These are phyloP conservation scores for Phytophthora boehmeriae DNA, from an alignment of 352 stramenopile genomes.

Conservation along the genomic window DNA sequence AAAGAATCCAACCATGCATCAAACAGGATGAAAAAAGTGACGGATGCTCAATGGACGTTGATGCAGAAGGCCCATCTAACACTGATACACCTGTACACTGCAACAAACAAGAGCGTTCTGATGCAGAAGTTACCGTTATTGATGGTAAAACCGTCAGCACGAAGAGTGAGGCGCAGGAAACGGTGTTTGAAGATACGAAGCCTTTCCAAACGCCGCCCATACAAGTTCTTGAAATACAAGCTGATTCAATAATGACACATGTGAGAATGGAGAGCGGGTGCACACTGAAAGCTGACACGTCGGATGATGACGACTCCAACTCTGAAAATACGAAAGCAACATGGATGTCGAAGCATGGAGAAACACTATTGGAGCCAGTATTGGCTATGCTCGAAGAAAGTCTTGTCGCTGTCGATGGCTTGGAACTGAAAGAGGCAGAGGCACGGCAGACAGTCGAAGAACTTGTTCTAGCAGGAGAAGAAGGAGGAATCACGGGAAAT, in stretches of 20 bases:
- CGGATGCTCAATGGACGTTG: slow-evolving; percentile 30
- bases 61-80: slow-evolving; percentile 18
- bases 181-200: slow-evolving; percentile 5
- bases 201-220: slow-evolving; percentile 6
- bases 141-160: slow-evolving; percentile 5
- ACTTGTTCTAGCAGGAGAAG: slow-evolving; percentile 46
- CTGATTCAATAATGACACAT: slow-evolving; percentile 64
- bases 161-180: slow-evolving; percentile 8
- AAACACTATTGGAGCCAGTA: slow-evolving; percentile 59
- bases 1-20: slow-evolving; percentile 1
- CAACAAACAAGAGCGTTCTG: slow-evolving; percentile 15
- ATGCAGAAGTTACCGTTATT: slow-evolving; percentile 6
- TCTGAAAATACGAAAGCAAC: slow-evolving; percentile 26
- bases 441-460: slow-evolving; percentile 60
- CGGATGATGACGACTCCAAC: slow-evolving; percentile 29
- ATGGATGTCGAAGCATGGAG: slow-evolving; percentile 33
- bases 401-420: slow-evolving; percentile 56
- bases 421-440: slow-evolving; percentile 78
- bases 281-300: slow-evolving; percentile 46
- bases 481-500: slow-evolving; percentile 30
- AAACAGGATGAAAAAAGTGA: slow-evolving; percentile 26
- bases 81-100: neutral
- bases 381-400: slow-evolving; percentile 71
- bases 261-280: slow-evolving; percentile 78
- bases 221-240: slow-evolving; percentile 32